phyloP scores from a whole-genome alignment of 176 grass and related monocot genomes.

The Poa pratensis region DNA sequence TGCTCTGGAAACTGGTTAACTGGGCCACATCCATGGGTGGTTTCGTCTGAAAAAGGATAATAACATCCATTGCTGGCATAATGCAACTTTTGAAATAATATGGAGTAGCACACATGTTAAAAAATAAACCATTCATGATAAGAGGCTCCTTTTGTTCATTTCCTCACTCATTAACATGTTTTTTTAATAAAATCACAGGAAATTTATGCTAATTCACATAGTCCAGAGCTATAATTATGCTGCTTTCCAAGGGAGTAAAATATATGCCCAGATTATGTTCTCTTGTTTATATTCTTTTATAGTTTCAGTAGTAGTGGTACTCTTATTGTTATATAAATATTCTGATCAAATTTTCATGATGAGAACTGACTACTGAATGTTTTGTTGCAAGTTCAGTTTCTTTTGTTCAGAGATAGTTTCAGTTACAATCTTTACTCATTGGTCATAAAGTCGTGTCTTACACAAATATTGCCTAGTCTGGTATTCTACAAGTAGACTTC shows the following conservation, averaged over 20 bases:
- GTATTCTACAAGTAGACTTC: not conserved
- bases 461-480: not conserved
- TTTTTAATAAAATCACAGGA: not conserved
- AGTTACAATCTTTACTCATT: not conserved
- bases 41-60: not conserved
- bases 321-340: not conserved
- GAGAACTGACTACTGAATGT: not conserved
- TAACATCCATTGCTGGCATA: not conserved
- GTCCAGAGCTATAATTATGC: not conserved
- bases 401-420: not conserved
- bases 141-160: not conserved
- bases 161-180: not conserved
- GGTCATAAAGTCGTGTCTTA: not conserved
- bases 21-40: not conserved
- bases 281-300: not conserved
- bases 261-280: not conserved
- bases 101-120: not conserved
- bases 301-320: not conserved
- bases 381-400: not conserved
- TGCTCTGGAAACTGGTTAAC: constrained; percentile 3
- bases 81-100: not conserved
- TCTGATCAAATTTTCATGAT: not conserved
- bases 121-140: not conserved
- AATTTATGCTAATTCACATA: not conserved
- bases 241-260: not conserved